Conservation (phyloP, 441 rosid species). For the Brassica balearica region DNA sequence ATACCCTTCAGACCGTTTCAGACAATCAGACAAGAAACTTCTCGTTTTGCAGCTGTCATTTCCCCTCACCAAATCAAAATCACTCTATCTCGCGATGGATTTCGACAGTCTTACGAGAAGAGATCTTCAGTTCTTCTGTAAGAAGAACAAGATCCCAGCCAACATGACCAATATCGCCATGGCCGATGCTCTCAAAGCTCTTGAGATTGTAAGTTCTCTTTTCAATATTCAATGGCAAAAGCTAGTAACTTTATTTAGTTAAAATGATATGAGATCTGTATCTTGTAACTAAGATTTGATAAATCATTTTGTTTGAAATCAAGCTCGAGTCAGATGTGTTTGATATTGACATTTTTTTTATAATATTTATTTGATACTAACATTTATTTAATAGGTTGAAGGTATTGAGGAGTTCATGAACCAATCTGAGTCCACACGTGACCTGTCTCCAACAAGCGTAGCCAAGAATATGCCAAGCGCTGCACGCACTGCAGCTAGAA, state of each 20-base stretch:
- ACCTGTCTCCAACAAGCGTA: slow-evolving; percentile 53
- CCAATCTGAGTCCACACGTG: slow-evolving; percentile 42
- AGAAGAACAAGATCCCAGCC: slow-evolving; percentile 93
- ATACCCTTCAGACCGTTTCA: not conserved
- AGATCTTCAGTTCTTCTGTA: slow-evolving; percentile 93
- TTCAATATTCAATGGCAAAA: not conserved
- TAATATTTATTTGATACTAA: not conserved
- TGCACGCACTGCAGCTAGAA: slow-evolving; percentile 54
- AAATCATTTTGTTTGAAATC: not conserved
- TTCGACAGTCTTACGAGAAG: slow-evolving; percentile 76
- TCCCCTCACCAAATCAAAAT: not conserved
- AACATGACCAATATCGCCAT: slow-evolving; percentile 88
- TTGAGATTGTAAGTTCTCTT: slow-evolving; percentile 56
- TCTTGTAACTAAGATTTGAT: not conserved
- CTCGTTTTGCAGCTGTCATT: slow-evolving; percentile 36
- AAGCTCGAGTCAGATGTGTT: too few species aligned
- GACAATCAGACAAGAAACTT: slow-evolving; percentile 31
- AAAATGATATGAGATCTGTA: slow-evolving; percentile 14
- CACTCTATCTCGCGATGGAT: slow-evolving; percentile 57
- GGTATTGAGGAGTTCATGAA: slow-evolving; percentile 73
- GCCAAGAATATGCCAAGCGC: slow-evolving; percentile 40
- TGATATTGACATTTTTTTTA: too few species aligned
- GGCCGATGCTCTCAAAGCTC: slow-evolving; percentile 86
- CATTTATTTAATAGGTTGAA: slow-evolving; percentile 59
- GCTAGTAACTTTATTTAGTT: not conserved